Base-by-base conservation (phyloP, 768 basidiomycete species). In the Leccinum uliginosum region DNA sequence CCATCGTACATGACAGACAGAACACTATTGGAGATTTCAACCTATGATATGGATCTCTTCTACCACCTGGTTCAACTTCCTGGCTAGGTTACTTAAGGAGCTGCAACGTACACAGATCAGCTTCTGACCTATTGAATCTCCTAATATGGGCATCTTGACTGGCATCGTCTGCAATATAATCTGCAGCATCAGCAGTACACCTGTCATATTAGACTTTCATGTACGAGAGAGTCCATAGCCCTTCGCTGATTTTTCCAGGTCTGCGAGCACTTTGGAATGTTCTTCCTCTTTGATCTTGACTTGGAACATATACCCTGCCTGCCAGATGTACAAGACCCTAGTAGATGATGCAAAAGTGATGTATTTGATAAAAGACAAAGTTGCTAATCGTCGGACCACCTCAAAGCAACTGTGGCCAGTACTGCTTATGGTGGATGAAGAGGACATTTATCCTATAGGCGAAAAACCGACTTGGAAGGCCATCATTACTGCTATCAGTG, bases 61-160 rank as follows among this genome's bases (percentile, higher is more conserved):
- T 15, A 11, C 6, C 8, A 46, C 24, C 2, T 46, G 45, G 45
- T 8, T 61, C 2, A 11, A 59, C 11, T 55, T 59, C 4, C 8
- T 61, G 3, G 44, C 51, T 0, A 50, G 54, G 6, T 4, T 43
- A 9, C 12, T 60, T 3, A 34, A 30, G 17, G 58, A 50, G 6
- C 32, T 62, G 1, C 60, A 56, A 5, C 1, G 4, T 3, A n/a
- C 24, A 1, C 59, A 62, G 5, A 62, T 62, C 1, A 4, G 4
- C 6, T 3, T 60, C 2, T 8, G n/a, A 5, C 11, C 6, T 2
- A 35, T 54, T 0, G 27, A 58, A 14, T 60, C 62, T 7, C 34
- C 60, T 2, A 62, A 62, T 30, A 21, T 61, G 27, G 54, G 56
- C 2, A 24, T 58, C 1, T 12, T 62, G 0, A 62, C 62, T 2